Evolutionary conservation across 257 asterid genomes (phyloP).

Genomic region (Handroanthus guayacan): DNA sequence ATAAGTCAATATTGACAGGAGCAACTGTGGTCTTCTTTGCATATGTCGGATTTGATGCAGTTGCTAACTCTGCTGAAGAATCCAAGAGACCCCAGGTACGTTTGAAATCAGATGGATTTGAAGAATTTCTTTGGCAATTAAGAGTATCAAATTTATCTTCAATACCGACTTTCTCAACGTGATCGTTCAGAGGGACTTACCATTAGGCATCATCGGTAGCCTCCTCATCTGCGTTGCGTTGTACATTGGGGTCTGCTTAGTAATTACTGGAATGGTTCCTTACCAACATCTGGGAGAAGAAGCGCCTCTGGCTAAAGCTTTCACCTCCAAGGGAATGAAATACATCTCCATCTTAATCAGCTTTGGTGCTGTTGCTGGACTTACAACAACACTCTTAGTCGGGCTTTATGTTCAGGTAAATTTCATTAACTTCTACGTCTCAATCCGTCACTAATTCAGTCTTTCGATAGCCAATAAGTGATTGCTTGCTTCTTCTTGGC

Average conservation of each 20-base stretch:
- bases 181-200: slow-evolving; percentile 82
- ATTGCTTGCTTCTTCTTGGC: slow-evolving; percentile 39
- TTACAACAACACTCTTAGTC: slow-evolving; percentile 89
- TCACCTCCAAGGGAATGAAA: slow-evolving; percentile 77
- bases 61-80: slow-evolving; percentile 99
- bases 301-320: slow-evolving; percentile 94
- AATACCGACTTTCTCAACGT: slow-evolving; percentile 32
- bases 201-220: slow-evolving; percentile 93
- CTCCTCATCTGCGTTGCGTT: slow-evolving; percentile 73
- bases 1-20: slow-evolving; percentile 75
- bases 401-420: slow-evolving; percentile 97
- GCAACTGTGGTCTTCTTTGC: slow-evolving; percentile 98
- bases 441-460: slow-evolving; percentile 13
- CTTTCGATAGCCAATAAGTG: slow-evolving; percentile 31
- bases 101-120: slow-evolving; percentile 26
- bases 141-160: slow-evolving; percentile 7
- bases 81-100: slow-evolving; percentile 91
- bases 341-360: slow-evolving; percentile 85
- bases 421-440: slow-evolving; percentile 29
- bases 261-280: slow-evolving; percentile 96
- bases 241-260: slow-evolving; percentile 88
- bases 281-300: slow-evolving; percentile 83
- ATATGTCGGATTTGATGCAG: slow-evolving; percentile 97
- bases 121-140: slow-evolving; percentile 9
- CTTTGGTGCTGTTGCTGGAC: slow-evolving; percentile 97